Evolutionary conservation across 352 stramenopile species (phyloP).

Genomic region (Phytophthora fragariaefolia): DNA sequence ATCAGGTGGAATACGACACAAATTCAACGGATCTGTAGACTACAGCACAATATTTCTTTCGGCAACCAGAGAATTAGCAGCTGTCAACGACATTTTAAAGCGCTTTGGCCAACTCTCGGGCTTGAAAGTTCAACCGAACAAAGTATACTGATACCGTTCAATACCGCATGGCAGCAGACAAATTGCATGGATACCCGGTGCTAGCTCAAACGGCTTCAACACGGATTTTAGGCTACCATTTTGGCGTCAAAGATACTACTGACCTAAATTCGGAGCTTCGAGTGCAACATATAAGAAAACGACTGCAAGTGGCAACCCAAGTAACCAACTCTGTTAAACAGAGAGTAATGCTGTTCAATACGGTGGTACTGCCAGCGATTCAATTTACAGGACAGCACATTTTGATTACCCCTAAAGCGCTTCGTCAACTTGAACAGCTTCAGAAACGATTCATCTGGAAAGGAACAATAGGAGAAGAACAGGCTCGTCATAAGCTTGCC

Average conservation of each 20-base stretch:
- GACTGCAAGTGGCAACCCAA: neutral
- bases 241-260: neutral
- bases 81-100: neutral
- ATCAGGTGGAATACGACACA: neutral
- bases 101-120: conserved; percentile 9
- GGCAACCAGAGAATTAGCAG: neutral
- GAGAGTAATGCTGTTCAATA: conserved; percentile 8
- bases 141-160: conserved; percentile 5
- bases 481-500: neutral
- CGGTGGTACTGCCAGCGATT: conserved; percentile 2
- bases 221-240: conserved; percentile 1
- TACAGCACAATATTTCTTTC: conserved; percentile 11
- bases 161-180: neutral
- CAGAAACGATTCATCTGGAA: conserved; percentile 22
- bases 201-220: neutral
- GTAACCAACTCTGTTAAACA: conserved; percentile 5
- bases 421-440: neutral
- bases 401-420: neutral
- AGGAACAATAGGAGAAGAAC: neutral
- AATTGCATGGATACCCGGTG: conserved; percentile 7
- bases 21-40: conserved; percentile 14
- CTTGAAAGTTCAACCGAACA: conserved; percentile 6
- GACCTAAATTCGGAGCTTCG: conserved; percentile 5
- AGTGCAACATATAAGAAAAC: neutral
- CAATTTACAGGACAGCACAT: conserved; percentile 15